Conservation (phyloP, 1,284 basidiomycete genomes). For the Fomitopsis betulina region DNA sequence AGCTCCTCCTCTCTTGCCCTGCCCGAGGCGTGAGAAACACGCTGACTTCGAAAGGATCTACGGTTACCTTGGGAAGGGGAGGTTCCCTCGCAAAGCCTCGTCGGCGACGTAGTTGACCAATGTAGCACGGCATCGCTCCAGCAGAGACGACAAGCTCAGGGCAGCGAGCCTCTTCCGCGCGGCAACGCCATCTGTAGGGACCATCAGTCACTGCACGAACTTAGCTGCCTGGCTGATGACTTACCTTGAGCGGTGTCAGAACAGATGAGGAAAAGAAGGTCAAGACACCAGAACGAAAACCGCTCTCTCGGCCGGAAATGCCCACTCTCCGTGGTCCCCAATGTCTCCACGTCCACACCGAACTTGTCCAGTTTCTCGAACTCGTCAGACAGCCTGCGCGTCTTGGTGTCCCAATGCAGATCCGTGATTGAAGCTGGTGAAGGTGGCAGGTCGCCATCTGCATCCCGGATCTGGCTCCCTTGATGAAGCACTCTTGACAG, state of each 20-base stretch:
- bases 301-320: constrained; percentile 68
- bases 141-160: constrained; percentile 62
- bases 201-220: not conserved
- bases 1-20: constrained; percentile 89
- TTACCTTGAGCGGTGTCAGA: constrained; percentile 58
- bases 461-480: constrained; percentile 70
- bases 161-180: constrained; percentile 65
- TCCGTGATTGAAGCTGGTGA: constrained; percentile 17
- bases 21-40: not conserved
- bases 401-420: not conserved
- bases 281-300: constrained; percentile 93
- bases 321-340: constrained; percentile 61
- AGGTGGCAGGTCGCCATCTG: constrained; percentile 20
- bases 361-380: constrained; percentile 36
- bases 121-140: constrained; percentile 68
- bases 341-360: constrained; percentile 30
- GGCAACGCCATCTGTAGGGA: constrained; percentile 48
- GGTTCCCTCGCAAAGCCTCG: constrained; percentile 71
- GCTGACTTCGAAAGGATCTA: no score
- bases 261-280: constrained; percentile 80
- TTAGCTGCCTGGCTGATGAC: constrained; percentile 7
- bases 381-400: constrained; percentile 21
- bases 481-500: constrained; percentile 72
- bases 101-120: constrained; percentile 80
- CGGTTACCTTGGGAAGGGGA: constrained; percentile 78